Conservation (phyloP, 306 rosid genomes). For the Cyamopsis tetragonoloba region DNA sequence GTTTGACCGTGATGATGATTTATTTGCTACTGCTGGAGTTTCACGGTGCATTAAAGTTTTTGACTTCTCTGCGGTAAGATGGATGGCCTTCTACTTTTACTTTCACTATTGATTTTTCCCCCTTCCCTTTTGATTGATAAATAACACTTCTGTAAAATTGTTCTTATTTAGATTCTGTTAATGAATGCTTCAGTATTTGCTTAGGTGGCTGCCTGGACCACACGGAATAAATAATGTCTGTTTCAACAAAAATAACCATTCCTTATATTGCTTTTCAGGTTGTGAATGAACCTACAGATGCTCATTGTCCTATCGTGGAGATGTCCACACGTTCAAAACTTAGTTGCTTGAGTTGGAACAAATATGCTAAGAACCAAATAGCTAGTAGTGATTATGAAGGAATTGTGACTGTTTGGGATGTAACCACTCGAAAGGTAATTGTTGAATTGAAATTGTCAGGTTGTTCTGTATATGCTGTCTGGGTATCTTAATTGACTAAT, state of each 20-base stretch:
- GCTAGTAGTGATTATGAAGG: slow-evolving; percentile 99
- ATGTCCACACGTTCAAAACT: slow-evolving; percentile 96
- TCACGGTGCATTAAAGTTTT: slow-evolving; percentile 93
- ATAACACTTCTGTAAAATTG: background rate
- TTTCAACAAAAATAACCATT: slow-evolving; percentile 12
- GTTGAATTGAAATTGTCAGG: slow-evolving; percentile 15
- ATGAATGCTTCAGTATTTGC: slow-evolving; percentile 14
- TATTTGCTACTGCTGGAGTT: slow-evolving; percentile 98
- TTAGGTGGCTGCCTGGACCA: background rate
- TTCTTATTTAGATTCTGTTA: background rate
- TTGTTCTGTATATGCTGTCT: slow-evolving; percentile 18
- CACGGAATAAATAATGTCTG: background rate
- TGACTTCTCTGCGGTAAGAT: slow-evolving; percentile 79
- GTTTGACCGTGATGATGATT: slow-evolving; percentile 89
- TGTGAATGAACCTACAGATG: slow-evolving; percentile 83
- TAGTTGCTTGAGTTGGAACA: slow-evolving; percentile 99
- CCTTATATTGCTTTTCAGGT: slow-evolving; percentile 51
- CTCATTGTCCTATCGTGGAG: slow-evolving; percentile 90
- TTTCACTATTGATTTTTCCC: background rate
- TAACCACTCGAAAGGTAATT: slow-evolving; percentile 82
- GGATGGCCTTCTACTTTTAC: slow-evolving; percentile 10
- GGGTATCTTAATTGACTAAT: slow-evolving; percentile 3
- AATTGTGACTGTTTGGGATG: slow-evolving; percentile 96
- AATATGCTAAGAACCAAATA: slow-evolving; percentile 78
- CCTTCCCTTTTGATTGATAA: background rate